phyloP scores from a whole-genome alignment of 495 filamentous ascomycete genomes.

The Penicillium samsonianum region DNA sequence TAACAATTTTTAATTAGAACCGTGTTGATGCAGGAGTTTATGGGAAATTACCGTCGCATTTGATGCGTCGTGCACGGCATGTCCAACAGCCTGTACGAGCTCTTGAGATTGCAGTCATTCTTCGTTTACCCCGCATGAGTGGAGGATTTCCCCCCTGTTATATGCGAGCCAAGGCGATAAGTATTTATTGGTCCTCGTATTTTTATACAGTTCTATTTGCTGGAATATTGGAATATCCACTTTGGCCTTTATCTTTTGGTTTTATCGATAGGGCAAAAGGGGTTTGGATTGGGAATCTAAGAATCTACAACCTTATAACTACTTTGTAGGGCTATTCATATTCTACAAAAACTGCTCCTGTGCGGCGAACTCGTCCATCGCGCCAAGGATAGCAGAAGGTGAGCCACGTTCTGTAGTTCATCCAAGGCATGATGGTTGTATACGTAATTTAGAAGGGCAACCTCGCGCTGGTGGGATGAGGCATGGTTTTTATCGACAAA shows the following conservation, averaged over 20 bases:
- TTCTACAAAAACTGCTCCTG: too few species aligned
- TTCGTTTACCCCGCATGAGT: background rate
- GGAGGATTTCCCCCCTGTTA: background rate
- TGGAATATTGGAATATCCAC: background rate
- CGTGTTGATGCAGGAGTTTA: constrained; percentile 1
- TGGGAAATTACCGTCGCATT: constrained; percentile 27
- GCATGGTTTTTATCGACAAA: too few species aligned
- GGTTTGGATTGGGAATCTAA: too few species aligned
- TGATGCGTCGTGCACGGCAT: constrained; percentile 27
- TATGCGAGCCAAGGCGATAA: constrained; percentile 9
- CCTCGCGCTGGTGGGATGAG: too few species aligned
- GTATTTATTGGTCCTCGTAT: background rate
- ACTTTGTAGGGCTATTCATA: too few species aligned
- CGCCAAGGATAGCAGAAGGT: too few species aligned
- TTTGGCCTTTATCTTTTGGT: background rate
- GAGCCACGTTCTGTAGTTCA: too few species aligned
- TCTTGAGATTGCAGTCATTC: constrained; percentile 20
- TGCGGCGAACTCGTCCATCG: too few species aligned
- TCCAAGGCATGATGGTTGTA: too few species aligned
- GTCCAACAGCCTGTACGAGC: constrained; percentile 27
- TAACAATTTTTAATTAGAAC: constrained; percentile 7
- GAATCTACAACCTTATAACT: too few species aligned
- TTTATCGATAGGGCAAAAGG: too few species aligned
- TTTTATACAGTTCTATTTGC: background rate
- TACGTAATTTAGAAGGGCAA: too few species aligned